Conservation (phyloP, 2,329 filamentous ascomycete genomes). For the Apiospora kogelbergensis region DNA sequence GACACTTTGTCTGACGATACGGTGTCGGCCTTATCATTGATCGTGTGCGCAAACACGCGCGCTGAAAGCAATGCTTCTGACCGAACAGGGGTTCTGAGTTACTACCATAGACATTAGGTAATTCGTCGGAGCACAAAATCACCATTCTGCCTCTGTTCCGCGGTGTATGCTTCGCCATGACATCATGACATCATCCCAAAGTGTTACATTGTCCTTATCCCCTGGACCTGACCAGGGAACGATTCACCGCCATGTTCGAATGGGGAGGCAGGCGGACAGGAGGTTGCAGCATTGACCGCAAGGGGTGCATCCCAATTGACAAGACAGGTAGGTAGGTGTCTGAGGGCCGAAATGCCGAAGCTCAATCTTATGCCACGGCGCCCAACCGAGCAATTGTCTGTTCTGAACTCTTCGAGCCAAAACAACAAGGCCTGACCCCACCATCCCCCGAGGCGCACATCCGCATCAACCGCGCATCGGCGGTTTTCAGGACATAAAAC, state of each 20-base stretch:
- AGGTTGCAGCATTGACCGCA: conserved; percentile 6
- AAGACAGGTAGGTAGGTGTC: not conserved
- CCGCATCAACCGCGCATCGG: conserved; percentile 11
- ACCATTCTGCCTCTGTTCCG: not conserved
- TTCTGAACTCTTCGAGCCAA: not conserved
- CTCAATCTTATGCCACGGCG: conserved; percentile 1
- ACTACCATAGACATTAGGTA: not conserved
- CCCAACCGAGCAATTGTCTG: not conserved
- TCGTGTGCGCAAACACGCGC: not conserved
- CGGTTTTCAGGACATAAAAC: conserved; percentile 1
- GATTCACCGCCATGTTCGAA: not conserved
- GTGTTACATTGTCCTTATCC: not conserved
- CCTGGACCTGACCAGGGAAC: not conserved
- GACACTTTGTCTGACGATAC: not conserved
- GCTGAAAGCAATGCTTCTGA: not conserved
- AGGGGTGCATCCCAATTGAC: conserved; percentile 1
- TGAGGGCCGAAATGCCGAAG: conserved; percentile 6
- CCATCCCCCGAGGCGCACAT: conserved; percentile 8
- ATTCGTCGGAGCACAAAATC: not conserved
- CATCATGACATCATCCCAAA: not conserved
- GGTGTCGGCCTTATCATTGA: not conserved
- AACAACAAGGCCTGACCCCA: not conserved
- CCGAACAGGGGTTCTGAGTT: not conserved
- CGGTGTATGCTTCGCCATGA: not conserved
- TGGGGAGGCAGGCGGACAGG: not conserved